Conservation (phyloP, 2,329 filamentous ascomycete species). For the Massarina eburnea region DNA sequence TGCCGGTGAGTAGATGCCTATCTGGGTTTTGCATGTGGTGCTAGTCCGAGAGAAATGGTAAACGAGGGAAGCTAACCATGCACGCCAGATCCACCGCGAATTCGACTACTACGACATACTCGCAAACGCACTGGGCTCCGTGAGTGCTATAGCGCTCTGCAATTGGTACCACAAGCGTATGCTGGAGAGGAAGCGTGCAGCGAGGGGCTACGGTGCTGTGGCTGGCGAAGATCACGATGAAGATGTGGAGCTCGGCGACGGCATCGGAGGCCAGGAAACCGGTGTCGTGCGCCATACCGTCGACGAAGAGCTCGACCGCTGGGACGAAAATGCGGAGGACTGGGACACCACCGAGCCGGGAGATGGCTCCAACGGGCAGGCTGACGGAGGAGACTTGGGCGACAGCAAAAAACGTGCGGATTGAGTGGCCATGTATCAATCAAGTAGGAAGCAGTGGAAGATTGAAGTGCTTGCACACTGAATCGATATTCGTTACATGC, state of each 20-base stretch:
- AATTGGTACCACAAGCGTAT: slow-evolving; percentile 95
- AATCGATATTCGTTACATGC: slow-evolving; percentile 41
- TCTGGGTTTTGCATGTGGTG: not conserved
- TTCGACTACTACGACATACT: slow-evolving; percentile 84
- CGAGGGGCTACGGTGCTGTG: slow-evolving; percentile 71
- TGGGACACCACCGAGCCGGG: slow-evolving; percentile 62
- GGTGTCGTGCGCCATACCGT: slow-evolving; percentile 59
- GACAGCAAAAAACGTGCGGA: slow-evolving; percentile 48
- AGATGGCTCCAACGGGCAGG: slow-evolving; percentile 30
- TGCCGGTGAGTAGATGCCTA: slow-evolving; percentile 52
- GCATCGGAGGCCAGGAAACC: slow-evolving; percentile 60
- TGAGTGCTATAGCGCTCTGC: slow-evolving; percentile 71
- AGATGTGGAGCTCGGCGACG: slow-evolving; percentile 76
- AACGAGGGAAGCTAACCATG: slow-evolving; percentile 12
- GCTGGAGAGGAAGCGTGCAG: slow-evolving; percentile 80
- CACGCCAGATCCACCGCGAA: slow-evolving; percentile 48
- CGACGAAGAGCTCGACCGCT: slow-evolving; percentile 86
- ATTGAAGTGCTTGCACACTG: slow-evolving; percentile 27
- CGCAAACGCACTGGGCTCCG: slow-evolving; percentile 81
- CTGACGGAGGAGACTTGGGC: slow-evolving; percentile 28
- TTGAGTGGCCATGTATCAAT: slow-evolving; percentile 29
- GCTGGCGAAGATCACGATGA: slow-evolving; percentile 59
- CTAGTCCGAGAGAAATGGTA: not conserved
- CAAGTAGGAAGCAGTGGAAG: not conserved
- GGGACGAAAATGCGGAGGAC: slow-evolving; percentile 82